Percentiles rank a stretch among this genome's conserved stretches.
These are phyloP conservation scores for Phialophora expanda DNA, from an alignment of 2,329 filamentous ascomycete genomes.

Conservation along the genomic window DNA sequence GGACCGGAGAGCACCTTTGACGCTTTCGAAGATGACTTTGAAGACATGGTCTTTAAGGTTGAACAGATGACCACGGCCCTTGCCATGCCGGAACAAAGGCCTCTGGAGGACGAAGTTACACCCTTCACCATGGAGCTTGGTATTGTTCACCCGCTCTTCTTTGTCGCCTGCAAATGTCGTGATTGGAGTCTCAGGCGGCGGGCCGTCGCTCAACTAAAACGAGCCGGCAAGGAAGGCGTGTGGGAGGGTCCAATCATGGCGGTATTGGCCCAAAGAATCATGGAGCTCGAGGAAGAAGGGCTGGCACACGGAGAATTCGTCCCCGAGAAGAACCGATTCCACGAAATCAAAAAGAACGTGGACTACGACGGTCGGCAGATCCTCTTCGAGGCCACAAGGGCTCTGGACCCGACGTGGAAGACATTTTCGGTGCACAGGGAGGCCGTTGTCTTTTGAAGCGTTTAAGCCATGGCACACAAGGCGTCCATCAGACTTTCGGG, in stretches of 20 bases:
- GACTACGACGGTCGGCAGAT: slow-evolving; percentile 39
- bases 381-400: slow-evolving; percentile 34
- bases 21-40: slow-evolving; percentile 36
- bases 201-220: slow-evolving; percentile 42
- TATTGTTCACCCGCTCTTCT: slow-evolving; percentile 44
- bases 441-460: slow-evolving; percentile 35
- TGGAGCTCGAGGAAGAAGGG: slow-evolving; percentile 41
- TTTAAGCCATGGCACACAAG: slow-evolving; percentile 16
- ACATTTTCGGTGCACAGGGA: slow-evolving; percentile 37
- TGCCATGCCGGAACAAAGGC: slow-evolving; percentile 29
- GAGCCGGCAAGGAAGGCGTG: slow-evolving; percentile 45
- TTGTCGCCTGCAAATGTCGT: slow-evolving; percentile 44
- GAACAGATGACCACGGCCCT: slow-evolving; percentile 37
- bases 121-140: slow-evolving; percentile 43
- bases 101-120: slow-evolving; percentile 35
- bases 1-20: slow-evolving; percentile 39
- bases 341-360: slow-evolving; percentile 40
- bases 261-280: slow-evolving; percentile 40
- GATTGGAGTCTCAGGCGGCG: slow-evolving; percentile 39
- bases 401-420: slow-evolving; percentile 35
- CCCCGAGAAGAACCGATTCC: slow-evolving; percentile 39
- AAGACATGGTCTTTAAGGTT: slow-evolving; percentile 39
- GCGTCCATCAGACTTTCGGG: not conserved
- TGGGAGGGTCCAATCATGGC: slow-evolving; percentile 46
- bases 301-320: slow-evolving; percentile 29